These are phyloP conservation scores for Fusarium oligoseptatum DNA, from an alignment of 2,329 filamentous ascomycete species.

Conservation along the genomic window DNA sequence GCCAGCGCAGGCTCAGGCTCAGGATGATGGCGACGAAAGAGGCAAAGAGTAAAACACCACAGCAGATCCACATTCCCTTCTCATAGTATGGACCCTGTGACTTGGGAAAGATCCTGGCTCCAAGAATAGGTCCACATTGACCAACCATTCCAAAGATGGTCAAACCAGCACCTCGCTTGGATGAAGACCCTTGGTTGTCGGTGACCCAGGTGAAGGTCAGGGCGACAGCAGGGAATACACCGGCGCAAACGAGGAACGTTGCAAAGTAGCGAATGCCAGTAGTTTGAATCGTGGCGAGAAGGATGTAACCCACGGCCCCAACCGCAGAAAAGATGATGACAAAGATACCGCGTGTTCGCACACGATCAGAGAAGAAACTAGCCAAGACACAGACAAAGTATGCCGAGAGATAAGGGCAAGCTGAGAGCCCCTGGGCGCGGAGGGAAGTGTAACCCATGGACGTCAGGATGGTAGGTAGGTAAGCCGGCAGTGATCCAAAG, in stretches of 20 bases:
- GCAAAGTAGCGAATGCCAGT: constrained; percentile 60
- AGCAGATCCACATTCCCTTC: constrained; percentile 7
- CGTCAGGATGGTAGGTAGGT: constrained; percentile 72
- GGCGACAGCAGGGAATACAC: constrained; percentile 73
- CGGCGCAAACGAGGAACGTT: constrained; percentile 60
- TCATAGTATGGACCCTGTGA: constrained; percentile 16
- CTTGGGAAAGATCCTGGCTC: constrained; percentile 25
- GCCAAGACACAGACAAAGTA: constrained; percentile 61
- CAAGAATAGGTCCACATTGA: constrained; percentile 26
- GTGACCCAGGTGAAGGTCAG: constrained; percentile 79
- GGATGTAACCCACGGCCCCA: neutral
- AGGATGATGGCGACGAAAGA: neutral
- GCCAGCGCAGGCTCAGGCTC: constrained; percentile 22
- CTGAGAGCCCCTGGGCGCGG: constrained; percentile 78
- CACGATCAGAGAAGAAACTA: neutral
- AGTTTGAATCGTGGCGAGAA: neutral
- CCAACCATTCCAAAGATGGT: constrained; percentile 52
- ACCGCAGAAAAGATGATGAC: neutral
- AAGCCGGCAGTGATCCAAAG: constrained; percentile 65
- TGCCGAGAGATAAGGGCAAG: constrained; percentile 77
- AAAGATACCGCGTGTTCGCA: neutral
- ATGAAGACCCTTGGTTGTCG: constrained; percentile 78
- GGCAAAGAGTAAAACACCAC: neutral
- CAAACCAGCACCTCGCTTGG: constrained; percentile 73
- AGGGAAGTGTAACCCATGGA: constrained; percentile 77